Percentiles rank a stretch among this genome's conserved stretches.
Evolutionary conservation across 73 alveolate genomes (phyloP).

Genomic region (Paramecium pentaurelia): DNA sequence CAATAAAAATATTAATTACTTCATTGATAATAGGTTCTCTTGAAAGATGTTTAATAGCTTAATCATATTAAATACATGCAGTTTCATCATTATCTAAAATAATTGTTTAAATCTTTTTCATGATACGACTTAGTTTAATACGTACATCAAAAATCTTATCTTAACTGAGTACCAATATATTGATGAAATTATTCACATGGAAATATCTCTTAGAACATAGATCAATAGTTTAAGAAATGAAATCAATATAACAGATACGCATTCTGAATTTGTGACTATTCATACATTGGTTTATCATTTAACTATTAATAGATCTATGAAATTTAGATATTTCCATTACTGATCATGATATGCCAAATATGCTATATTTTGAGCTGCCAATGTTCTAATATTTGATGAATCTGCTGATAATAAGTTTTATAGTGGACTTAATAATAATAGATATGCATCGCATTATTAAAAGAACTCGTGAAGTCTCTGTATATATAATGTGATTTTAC

Average conservation of each 20-base stretch:
- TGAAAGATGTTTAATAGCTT: background rate
- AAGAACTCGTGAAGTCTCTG: slow-evolving; percentile 15
- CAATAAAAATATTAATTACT: background rate
- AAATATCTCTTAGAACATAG: background rate
- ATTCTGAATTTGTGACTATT: background rate
- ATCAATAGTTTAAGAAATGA: background rate
- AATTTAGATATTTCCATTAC: background rate
- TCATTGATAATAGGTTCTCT: background rate
- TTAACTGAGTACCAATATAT: background rate
- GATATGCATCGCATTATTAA: background rate
- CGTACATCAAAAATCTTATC: slow-evolving; percentile 13
- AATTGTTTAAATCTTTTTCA: background rate
- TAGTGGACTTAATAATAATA: background rate
- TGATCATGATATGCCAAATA: background rate
- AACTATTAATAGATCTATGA: background rate
- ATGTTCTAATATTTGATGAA: background rate
- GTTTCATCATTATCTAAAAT: background rate
- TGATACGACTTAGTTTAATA: background rate
- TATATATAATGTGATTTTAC: background rate
- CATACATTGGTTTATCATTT: background rate
- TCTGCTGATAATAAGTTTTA: background rate
- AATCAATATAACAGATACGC: background rate
- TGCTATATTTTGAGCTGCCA: background rate
- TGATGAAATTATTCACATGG: background rate
- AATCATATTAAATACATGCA: background rate